phyloP scores from a whole-genome alignment of 495 filamentous ascomycete species.

The Schizothecium vesticola region DNA sequence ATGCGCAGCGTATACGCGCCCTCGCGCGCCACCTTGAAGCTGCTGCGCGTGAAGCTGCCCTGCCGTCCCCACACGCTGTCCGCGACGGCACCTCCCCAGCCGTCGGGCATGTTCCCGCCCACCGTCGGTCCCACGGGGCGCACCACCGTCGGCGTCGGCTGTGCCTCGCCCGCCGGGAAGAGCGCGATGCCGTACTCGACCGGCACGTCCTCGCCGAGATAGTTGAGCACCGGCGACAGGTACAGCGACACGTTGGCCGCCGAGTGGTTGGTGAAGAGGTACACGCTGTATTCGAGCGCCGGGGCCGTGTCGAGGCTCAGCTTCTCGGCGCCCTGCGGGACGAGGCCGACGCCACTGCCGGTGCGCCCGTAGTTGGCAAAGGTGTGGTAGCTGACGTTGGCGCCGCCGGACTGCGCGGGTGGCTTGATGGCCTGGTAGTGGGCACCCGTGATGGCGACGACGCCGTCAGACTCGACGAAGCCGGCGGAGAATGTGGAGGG shows the following conservation, averaged over 20 bases:
- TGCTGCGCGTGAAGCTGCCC: conserved; percentile 49
- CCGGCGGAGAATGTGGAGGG: conserved; percentile 53
- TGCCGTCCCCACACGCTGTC: conserved; percentile 53
- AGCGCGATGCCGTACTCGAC: conserved; percentile 58
- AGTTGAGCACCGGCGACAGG: conserved; percentile 57
- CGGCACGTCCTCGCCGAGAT: conserved; percentile 51
- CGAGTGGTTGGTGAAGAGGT: conserved; percentile 52
- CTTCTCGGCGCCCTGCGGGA: conserved; percentile 45
- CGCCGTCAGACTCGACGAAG: conserved; percentile 60
- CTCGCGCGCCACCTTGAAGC: conserved; percentile 38
- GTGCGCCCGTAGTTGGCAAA: conserved; percentile 55
- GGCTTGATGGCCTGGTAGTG: conserved; percentile 45
- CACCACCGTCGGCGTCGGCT: conserved; percentile 40
- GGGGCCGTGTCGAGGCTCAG: conserved; percentile 46
- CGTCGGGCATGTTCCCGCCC: conserved; percentile 46
- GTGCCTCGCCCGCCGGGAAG: conserved; percentile 26
- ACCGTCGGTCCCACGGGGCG: conserved; percentile 47
- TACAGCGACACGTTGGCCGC: conserved; percentile 56
- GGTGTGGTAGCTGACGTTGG: conserved; percentile 45
- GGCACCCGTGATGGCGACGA: conserved; percentile 56
- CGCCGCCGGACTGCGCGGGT: conserved; percentile 30
- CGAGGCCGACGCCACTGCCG: conserved; percentile 52
- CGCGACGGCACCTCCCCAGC: conserved; percentile 53
- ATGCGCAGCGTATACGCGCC: conserved; percentile 56
- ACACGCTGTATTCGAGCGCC: conserved; percentile 60